phyloP scores from a whole-genome alignment of 179 eudicot species.

The Sideroxylon spinosum region DNA sequence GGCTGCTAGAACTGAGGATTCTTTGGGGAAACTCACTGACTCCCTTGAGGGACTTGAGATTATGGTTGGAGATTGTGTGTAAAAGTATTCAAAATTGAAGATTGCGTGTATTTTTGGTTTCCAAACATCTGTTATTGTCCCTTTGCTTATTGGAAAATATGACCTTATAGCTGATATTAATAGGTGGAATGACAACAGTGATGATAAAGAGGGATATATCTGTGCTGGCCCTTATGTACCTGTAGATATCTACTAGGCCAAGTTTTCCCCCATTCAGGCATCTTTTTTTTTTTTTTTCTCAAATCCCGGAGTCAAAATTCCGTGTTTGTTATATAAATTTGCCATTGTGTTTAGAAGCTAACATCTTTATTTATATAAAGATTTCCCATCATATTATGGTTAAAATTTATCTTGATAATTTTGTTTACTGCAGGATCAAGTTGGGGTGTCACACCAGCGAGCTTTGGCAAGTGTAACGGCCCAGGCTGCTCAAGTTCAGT shows the following conservation, averaged over 20 bases:
- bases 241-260: background rate
- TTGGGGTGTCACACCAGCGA: slow-evolving; percentile 39
- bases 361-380: background rate
- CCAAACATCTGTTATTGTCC: background rate
- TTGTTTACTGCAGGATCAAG: slow-evolving; percentile 38
- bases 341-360: background rate
- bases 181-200: too few species aligned
- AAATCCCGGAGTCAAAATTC: background rate
- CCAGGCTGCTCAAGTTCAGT: slow-evolving; percentile 39
- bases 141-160: background rate
- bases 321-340: background rate
- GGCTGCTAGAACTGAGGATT: too few species aligned
- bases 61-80: too few species aligned
- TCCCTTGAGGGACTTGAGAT: too few species aligned
- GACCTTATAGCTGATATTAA: background rate
- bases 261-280: background rate
- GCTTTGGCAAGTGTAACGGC: slow-evolving; percentile 40
- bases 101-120: too few species aligned
- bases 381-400: background rate
- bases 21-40: too few species aligned
- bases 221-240: background rate
- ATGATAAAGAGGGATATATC: too few species aligned
- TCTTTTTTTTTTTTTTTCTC: background rate
- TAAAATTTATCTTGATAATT: background rate
- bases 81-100: too few species aligned